Conservation (phyloP, 805 yeast species). For the Ascoidea tarda region DNA sequence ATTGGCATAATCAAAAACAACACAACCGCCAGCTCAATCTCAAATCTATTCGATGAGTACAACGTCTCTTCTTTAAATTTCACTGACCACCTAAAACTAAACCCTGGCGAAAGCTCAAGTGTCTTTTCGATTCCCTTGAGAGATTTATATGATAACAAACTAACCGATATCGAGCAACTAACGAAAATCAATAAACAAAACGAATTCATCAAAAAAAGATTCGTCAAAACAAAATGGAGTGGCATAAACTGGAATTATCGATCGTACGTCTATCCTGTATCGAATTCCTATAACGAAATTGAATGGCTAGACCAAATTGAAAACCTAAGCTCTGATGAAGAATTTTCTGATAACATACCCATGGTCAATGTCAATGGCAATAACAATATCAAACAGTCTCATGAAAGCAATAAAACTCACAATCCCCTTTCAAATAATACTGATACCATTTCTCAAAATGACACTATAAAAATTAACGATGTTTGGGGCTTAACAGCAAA, state of each 20-base stretch:
- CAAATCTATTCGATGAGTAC: constrained; percentile 13
- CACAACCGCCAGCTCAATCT: constrained; percentile 5
- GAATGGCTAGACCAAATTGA: constrained; percentile 49
- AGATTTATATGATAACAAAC: constrained; percentile 31
- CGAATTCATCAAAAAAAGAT: constrained; percentile 20
- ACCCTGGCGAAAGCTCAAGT: constrained; percentile 67
- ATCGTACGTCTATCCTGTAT: constrained; percentile 45
- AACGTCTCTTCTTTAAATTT: constrained; percentile 23
- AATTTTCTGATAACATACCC: constrained; percentile 13
- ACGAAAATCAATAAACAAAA: constrained; percentile 21
- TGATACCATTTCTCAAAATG: constrained; percentile 21
- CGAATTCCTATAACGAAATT: constrained; percentile 35
- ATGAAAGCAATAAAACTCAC: constrained; percentile 8
- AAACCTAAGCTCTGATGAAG: constrained; percentile 46
- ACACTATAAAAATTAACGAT: constrained; percentile 34
- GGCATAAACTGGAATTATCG: constrained; percentile 54
- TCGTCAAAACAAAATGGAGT: constrained; percentile 45
- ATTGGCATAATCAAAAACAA: constrained; percentile 39
- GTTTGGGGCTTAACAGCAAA: constrained; percentile 81
- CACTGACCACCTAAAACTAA: constrained; percentile 20
- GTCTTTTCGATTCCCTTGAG: constrained; percentile 56
- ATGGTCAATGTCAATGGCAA: neutral
- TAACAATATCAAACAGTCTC: neutral
- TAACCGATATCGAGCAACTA: constrained; percentile 8
- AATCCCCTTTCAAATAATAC: constrained; percentile 17